These are phyloP conservation scores for Croton setiger DNA, from an alignment of 441 rosid genomes.

Conservation along the genomic window DNA sequence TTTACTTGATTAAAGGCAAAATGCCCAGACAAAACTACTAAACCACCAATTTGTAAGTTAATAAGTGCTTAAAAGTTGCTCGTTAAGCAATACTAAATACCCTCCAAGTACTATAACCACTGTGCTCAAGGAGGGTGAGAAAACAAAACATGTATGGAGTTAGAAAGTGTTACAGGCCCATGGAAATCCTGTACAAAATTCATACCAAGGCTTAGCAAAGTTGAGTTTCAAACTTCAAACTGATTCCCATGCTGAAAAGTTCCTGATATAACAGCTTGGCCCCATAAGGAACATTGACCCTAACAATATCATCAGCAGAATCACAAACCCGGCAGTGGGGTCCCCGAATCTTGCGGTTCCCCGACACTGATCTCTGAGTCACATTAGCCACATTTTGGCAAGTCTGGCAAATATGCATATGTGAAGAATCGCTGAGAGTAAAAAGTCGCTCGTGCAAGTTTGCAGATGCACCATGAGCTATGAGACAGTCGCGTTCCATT, in stretches of 20 bases:
- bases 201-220: conserved; percentile 36
- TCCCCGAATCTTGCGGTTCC: conserved; percentile 66
- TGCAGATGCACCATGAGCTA: conserved; percentile 83
- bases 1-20: background rate
- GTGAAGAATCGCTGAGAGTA: conserved; percentile 72
- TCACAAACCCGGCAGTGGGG: conserved; percentile 66
- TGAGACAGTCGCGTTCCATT: conserved; percentile 91
- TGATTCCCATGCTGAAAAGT: conserved; percentile 86
- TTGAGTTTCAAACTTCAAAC: conserved; percentile 61
- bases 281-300: conserved; percentile 72
- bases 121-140: background rate
- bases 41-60: no score
- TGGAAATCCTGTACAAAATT: background rate
- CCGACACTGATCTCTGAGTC: conserved; percentile 51
- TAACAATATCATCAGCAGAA: conserved; percentile 58
- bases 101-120: background rate
- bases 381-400: conserved; percentile 62
- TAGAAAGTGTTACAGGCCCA: background rate
- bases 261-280: conserved; percentile 81
- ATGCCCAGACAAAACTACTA: background rate
- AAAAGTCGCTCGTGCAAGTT: conserved; percentile 82
- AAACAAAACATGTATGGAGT: background rate
- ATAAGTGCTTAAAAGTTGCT: no score
- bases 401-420: conserved; percentile 65
- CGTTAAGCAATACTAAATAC: no score